Percentiles rank a stretch among this genome's conserved stretches.
These are phyloP conservation scores for Bipolaris cookei DNA, from an alignment of 2,329 filamentous ascomycete species.

Conservation along the genomic window DNA sequence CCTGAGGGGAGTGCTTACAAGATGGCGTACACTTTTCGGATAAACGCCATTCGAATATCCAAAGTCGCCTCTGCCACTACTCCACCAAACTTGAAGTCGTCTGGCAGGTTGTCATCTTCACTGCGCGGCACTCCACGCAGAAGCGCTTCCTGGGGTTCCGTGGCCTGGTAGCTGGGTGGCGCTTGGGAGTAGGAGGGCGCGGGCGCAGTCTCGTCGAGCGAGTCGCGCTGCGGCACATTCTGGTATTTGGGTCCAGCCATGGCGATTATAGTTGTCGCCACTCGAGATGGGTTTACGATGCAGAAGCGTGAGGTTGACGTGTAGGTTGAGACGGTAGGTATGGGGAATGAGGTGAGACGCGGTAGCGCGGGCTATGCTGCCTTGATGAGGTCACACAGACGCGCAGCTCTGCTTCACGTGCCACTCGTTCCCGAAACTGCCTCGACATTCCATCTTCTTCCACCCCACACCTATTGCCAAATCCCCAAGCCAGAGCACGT, in stretches of 20 bases:
- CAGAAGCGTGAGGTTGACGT: not conserved
- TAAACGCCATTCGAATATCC: constrained; percentile 95
- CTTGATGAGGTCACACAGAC: constrained; percentile 17
- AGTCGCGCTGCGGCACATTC: constrained; percentile 83
- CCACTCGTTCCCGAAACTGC: not conserved
- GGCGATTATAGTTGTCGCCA: constrained; percentile 6
- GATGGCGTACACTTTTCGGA: constrained; percentile 97
- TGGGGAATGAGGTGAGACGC: constrained; percentile 2
- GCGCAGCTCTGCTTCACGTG: constrained; percentile 12
- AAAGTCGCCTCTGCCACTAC: constrained; percentile 91
- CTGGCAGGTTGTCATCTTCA: constrained; percentile 89
- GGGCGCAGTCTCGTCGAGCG: constrained; percentile 67
- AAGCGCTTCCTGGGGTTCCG: constrained; percentile 64
- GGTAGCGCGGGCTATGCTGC: constrained; percentile 13
- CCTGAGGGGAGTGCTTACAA: constrained; percentile 59
- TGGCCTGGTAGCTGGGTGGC: constrained; percentile 80
- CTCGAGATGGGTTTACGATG: not conserved
- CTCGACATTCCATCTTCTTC: constrained; percentile 9
- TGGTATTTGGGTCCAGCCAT: constrained; percentile 87
- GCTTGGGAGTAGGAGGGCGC: constrained; percentile 67
- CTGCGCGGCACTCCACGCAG: constrained; percentile 70
- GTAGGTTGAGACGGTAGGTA: not conserved
- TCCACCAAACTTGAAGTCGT: constrained; percentile 98
- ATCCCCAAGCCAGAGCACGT: not conserved
- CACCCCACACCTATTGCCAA: not conserved